Base-by-base conservation (phyloP, 345 rosid species). In the Melaleuca alternifolia region DNA sequence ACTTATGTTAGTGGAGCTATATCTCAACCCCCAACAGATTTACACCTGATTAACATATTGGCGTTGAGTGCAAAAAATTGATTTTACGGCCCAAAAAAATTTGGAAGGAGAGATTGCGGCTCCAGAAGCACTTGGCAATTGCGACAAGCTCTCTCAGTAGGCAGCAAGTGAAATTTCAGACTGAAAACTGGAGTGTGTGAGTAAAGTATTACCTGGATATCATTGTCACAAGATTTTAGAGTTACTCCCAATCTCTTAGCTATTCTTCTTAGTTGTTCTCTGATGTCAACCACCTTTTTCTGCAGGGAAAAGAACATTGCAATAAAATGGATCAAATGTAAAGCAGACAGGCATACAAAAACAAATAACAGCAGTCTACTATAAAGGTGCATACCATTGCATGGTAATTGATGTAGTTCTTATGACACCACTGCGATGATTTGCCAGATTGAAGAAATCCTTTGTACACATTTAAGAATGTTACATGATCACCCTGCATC, bases 401-500 rank as follows among this genome's bases (percentile, higher is more conserved):
- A 13, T 96, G 98, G 88, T 92, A 93, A 92, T 97, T 96, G 83
- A 97, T 87, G 48, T 90, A 96, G 90, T 97, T 97, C 91, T 90
- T 94, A 85, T 93, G 90, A 86, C 98, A 96, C 99, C 99, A 97
- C 76, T 93, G 93, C 10, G 95, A 90, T 82, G 99, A 93, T 91
- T 93, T 94, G 83, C 96, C 92, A 62, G 99, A 96, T 86, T 93
- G 94, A n/a, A 95, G 94, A 90, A 94, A 97, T 89, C 98, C 99
- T 91, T 94, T 93, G 94, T 94, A 96, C 85, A 97, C 92, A 89
- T 97, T 97, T 53, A 97, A 90, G 91, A 95, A 97, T 28, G 99
- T 93, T 76, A 97, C 94, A 91, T 95, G 96, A 89, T 97, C 99
- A 37, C 99, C 99, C 99, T 97, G 94, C 88, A 92, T 86, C 77